Evolutionary conservation across 306 rosid species (phyloP), one percentile per base, ranked within the genome.

Genomic region (Pyrus pyrifolia): DNA sequence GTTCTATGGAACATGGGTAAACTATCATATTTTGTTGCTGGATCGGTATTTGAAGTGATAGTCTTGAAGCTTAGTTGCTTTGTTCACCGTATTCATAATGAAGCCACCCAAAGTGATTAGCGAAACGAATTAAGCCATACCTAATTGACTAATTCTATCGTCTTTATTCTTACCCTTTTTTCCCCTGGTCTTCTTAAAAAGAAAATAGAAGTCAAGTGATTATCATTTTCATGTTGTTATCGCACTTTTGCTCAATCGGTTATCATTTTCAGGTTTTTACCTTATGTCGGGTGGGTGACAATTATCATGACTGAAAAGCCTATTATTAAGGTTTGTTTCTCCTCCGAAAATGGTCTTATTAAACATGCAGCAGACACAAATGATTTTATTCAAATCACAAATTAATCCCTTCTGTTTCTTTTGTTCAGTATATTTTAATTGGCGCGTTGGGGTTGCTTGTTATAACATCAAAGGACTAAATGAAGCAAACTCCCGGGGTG

Each of bases 291-390:
- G 63, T 91, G 98, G 98, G 97, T 90, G 67, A 94, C 98, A 10
- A 91, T 94, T 75, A 86, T 94, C 75, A 91, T 94, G 98, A 94
- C 98, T 2, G 98, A 94, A 71, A 91, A 88, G 81, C 97, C 98
- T 42, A 90, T 94, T 63, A 90, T 94, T 73, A 94, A 94, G 98
- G 98, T 93, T 68, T 65, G 89, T 80, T 23, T 77, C 65, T 70
- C 51, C 44, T 17, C n/a, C 30, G 21, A 2, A 22, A 67, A 29
- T 8, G 25, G 23, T 40, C 40, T 53, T 23, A 35, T 42, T 18
- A 35, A 44, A 15, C n/a, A 10, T 27, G 30, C 69, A 69, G 31
- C 69, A 69, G 31, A 29, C 60, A 13, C 13, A 2, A 4, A 1
- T 25, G 60, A 18, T 40, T 8, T 22, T 29, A 23, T 27, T 57